Evolutionary conservation across 768 basidiomycete genomes (phyloP), one percentile per base, ranked within the genome.

Genomic region (Fomitopsis serialis): DNA sequence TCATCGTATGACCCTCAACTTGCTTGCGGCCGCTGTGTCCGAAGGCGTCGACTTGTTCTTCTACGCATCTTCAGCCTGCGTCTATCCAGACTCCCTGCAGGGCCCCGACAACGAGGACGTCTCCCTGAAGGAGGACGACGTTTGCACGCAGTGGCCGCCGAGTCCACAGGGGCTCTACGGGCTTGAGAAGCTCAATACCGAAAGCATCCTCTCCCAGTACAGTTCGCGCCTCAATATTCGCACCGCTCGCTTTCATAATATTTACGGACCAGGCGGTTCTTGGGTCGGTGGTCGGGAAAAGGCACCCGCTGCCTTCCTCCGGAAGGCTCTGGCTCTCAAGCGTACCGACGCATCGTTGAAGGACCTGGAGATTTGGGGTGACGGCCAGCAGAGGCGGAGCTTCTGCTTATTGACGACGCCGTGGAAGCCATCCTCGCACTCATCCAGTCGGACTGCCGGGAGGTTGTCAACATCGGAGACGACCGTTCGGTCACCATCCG

Each of bases 1-100:
- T 54, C 70, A 78, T 22, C 35, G 54, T 5, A 82, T 84, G 73
- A 80, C 78, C 0, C 45, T 69, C 10, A 78, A 80, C 50, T 48
- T 83, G 32, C 59, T 84, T 29, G 34, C 58, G 1, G 77, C 79
- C 0, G 69, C 71, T 45, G 51, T 68, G 15, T 58, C 62, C 8
- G 69, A 70, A 9, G 69, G 69, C 13, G 75, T 81, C 3, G 61
- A 70, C 52, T 60, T 60, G 21, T 78, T 84, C 61, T 67, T 82
- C 57, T 81, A 74, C 49, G 80, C 82, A 0, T 83, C 81, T 1
- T 80, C 80, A 0, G 81, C 80, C 0, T 83, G 82, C 53, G 77
- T 82, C 15, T 84, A 83, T 58, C 80, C 80, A 0, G 69, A 71
- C 19, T 53, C 58, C 7, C 63, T 78, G 17, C 81, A 82, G 56